Percentiles rank a stretch among this genome's conserved stretches.
phyloP scores from a whole-genome alignment of 2,329 filamentous ascomycete genomes.

The Diaporthe vaccinii region DNA sequence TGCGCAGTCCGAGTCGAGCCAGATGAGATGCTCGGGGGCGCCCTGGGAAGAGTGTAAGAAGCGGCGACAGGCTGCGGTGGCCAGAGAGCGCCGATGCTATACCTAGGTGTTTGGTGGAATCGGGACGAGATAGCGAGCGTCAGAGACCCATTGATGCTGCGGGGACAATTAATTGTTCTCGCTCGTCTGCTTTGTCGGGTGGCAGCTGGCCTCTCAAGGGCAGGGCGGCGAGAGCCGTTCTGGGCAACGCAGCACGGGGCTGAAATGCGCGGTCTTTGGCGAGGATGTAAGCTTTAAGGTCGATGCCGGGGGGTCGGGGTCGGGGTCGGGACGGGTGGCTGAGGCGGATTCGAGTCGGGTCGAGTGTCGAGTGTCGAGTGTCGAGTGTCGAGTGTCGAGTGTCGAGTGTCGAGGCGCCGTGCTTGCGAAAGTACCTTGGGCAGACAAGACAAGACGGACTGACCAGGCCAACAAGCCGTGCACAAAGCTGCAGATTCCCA shows the following conservation, averaged over 20 bases:
- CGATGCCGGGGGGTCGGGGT: neutral
- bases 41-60: conserved; percentile 35
- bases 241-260: neutral
- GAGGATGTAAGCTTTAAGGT: neutral
- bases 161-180: conserved; percentile 40
- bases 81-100: conserved; percentile 56
- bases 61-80: conserved; percentile 33
- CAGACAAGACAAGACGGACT: neutral
- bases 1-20: neutral
- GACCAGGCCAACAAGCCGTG: neutral
- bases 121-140: neutral
- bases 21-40: neutral
- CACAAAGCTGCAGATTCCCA: neutral
- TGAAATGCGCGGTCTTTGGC: neutral
- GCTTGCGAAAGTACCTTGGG: conserved; percentile 4
- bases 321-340: neutral
- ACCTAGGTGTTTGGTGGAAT: conserved; percentile 17
- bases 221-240: neutral
- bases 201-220: neutral
- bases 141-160: conserved; percentile 27
- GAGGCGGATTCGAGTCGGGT: neutral
- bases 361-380: neutral
- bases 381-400: neutral
- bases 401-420: neutral
- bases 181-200: neutral